Evolutionary conservation across 2,329 filamentous ascomycete species (phyloP).

Genomic region (Lachnum nothofagi): DNA sequence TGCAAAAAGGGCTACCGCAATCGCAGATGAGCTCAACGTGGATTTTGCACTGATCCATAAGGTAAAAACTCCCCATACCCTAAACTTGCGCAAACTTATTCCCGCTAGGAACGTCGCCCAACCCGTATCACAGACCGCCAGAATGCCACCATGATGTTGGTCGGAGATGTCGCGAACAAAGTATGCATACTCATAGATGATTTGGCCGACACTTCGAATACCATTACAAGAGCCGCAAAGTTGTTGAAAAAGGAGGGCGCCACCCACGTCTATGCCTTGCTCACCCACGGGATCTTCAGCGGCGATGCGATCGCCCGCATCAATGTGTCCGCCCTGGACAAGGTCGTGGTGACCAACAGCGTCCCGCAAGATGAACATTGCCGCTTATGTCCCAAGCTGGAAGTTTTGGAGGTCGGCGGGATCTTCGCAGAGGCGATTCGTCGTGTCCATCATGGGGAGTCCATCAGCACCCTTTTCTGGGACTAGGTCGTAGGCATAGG

Average conservation of each 20-base stretch:
- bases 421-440: conserved; percentile 95
- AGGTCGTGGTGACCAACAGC: conserved; percentile 90
- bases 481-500: conserved; percentile 44
- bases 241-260: conserved; percentile 94
- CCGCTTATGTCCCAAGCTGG: conserved; percentile 75
- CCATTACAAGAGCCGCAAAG: conserved; percentile 92
- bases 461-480: conserved; percentile 87
- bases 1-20: conserved; percentile 90
- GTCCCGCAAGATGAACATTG: conserved; percentile 83
- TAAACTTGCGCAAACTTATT: conserved; percentile 33
- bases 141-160: conserved; percentile 93
- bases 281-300: conserved; percentile 92
- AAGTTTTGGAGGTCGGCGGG: conserved; percentile 84
- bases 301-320: conserved; percentile 92
- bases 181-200: conserved; percentile 91
- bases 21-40: conserved; percentile 88
- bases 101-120: conserved; percentile 71
- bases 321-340: conserved; percentile 88
- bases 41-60: conserved; percentile 98
- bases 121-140: conserved; percentile 83
- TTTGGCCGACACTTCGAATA: conserved; percentile 92
- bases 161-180: conserved; percentile 75
- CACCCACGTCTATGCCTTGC: conserved; percentile 80
- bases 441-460: conserved; percentile 94
- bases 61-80: conserved; percentile 47